Evolutionary conservation across 495 filamentous ascomycete species (phyloP), one percentile per base, ranked within the genome.

Genomic region (Daldinia childiae): DNA sequence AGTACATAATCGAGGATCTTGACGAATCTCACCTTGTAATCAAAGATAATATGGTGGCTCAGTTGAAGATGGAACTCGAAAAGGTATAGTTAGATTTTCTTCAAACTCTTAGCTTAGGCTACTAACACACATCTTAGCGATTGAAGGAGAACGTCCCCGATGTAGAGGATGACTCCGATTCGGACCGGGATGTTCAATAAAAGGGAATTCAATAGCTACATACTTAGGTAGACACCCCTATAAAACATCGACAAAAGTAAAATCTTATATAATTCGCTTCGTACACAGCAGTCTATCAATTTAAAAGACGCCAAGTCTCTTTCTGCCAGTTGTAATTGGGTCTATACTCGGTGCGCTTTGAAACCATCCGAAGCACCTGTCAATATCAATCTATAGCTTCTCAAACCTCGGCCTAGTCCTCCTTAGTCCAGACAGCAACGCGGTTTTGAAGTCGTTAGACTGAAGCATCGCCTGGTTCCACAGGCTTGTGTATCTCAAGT

Each of bases 401-500:
- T 90, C 91, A 85, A 97, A 99, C 9, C 81, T 92, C 11, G 93
- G 89, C 72, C 88, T 95, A 69, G 85, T 88, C 86, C 91, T 97
- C 82, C 91, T 83, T 59, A 97, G 76, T 2, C 92, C 92, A 6
- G 90, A 90, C 65, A 91, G 68, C 76, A 97, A 80, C 0, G 95
- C 94, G 55, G 84, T 81, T 70, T 86, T 77, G 8, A 97, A 83
- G 85, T 99, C 95, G 59, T 83, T 82, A 6, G 92, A 91, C 84
- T 98, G 95, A 65, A 98, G 74, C 67, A 90, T 90, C 3, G 89
- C 90, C 61, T 87, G 83, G 74, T 99, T 99, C 95, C 94, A 98
- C 1, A 94, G 84, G 8, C 85, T 83, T 12, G 93, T 95, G 82
- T 97, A 98, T 56, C 87, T 86, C 76, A 99, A 81, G 26, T 91